A percentile compares a stretch with the other conserved stretches of the same genome.
These are phyloP conservation scores for Torulaspora microellipsoides DNA, from an alignment of 805 yeast species.

Conservation along the genomic window DNA sequence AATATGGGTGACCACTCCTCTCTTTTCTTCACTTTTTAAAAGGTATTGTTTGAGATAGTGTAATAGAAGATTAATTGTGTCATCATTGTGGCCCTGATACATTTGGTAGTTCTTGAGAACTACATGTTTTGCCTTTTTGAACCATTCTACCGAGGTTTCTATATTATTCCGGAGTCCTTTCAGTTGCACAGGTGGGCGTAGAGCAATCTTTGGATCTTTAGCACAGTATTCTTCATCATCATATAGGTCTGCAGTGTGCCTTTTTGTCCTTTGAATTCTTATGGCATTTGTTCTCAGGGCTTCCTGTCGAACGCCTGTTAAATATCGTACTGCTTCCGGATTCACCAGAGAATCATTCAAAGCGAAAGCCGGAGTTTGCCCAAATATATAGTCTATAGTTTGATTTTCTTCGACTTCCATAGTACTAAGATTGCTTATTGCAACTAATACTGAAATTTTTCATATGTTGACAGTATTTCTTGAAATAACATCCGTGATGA, in stretches of 20 bases:
- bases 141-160: slow-evolving; percentile 17
- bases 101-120: slow-evolving; percentile 9
- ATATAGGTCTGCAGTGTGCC: slow-evolving; percentile 22
- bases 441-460: too few species aligned
- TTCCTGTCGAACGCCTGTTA: slow-evolving; percentile 26
- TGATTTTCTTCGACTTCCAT: slow-evolving; percentile 9
- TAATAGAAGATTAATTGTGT: slow-evolving; percentile 19
- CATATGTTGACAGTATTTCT: too few species aligned
- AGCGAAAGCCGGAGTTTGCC: slow-evolving; percentile 30
- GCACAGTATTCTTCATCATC: slow-evolving; percentile 19
- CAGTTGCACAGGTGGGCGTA: neutral
- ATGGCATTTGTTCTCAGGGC: slow-evolving; percentile 25
- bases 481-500: too few species aligned
- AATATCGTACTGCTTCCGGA: slow-evolving; percentile 26
- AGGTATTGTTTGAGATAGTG: slow-evolving; percentile 19
- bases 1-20: slow-evolving; percentile 15
- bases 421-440: too few species aligned
- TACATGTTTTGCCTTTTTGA: slow-evolving; percentile 3
- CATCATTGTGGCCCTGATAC: slow-evolving; percentile 19
- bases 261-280: slow-evolving; percentile 1
- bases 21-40: slow-evolving; percentile 6
- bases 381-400: slow-evolving; percentile 26
- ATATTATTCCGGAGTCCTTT: slow-evolving; percentile 4
- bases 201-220: neutral
- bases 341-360: slow-evolving; percentile 23